These are phyloP conservation scores for Penicillium egyptiacum DNA, from an alignment of 495 filamentous ascomycete genomes.

Conservation along the genomic window DNA sequence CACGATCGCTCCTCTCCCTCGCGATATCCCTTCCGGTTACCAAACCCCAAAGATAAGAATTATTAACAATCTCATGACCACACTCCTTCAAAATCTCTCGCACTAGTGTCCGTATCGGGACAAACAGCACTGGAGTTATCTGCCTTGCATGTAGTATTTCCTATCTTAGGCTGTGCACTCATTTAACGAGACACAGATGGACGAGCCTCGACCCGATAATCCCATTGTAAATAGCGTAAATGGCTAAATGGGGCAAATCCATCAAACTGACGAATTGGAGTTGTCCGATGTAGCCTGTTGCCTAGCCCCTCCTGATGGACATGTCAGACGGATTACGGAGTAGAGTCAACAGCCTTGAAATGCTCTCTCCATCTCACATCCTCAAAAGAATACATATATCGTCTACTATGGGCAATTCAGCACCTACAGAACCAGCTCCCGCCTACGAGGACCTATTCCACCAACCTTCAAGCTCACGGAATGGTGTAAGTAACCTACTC, in stretches of 20 bases:
- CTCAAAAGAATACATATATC: not conserved
- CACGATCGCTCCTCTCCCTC: conserved; percentile 1
- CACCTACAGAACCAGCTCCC: conserved; percentile 14
- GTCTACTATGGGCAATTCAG: conserved; percentile 11
- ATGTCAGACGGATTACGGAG: no score
- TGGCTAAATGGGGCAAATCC: no score
- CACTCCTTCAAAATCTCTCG: conserved; percentile 29
- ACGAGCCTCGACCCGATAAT: no score
- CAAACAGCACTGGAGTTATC: no score
- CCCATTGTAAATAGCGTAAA: no score
- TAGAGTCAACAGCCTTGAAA: not conserved
- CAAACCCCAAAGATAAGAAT: conserved; percentile 18
- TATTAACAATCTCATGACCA: conserved; percentile 20
- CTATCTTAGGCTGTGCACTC: no score
- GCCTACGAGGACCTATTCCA: conserved; percentile 20
- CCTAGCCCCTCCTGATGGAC: no score
- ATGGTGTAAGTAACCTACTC: conserved; percentile 1
- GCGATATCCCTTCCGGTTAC: conserved; percentile 9
- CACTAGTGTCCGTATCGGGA: no score
- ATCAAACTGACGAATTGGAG: no score
- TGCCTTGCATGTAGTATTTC: no score
- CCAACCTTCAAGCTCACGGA: not conserved
- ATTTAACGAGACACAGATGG: no score
- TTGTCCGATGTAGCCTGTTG: no score
- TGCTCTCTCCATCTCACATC: not conserved